Evolutionary conservation across 441 rosid species (phyloP), one percentile per base, ranked within the genome.

Genomic region (California macrophylla): DNA sequence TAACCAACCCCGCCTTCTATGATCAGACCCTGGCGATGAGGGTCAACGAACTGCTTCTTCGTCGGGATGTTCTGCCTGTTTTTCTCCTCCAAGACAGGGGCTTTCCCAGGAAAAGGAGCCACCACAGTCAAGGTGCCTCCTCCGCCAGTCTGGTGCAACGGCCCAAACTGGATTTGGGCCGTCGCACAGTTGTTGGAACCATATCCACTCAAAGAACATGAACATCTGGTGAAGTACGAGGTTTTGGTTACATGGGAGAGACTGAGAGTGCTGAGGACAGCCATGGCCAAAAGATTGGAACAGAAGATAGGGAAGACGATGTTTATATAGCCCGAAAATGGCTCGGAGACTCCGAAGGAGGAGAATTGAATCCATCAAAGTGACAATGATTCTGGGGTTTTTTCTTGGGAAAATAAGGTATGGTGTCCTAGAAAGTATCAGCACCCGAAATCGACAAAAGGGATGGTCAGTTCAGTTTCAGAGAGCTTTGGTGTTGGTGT

Each of bases 41-140:
- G 81, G 60, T 89, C 92, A 13, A 87, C 85, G 2, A 71, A 76
- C 81, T 82, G 85, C 80, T 84, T 89, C 79, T 79, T 69, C 20
- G 83, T 87, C 0, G 92, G 90, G n/a, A 87, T 87, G 47, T 82
- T 87, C 63, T 84, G 95, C 1, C 92, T 76, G 50, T 60, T 64
- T 50, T 62, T 70, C 77, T 83, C 79, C 67, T 74, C 66, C 3
- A 65, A 25, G 54, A 71, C 36, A 67, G 50, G 61, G n/a, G 72
- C 71, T 40, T 81, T 85, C 50, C 70, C 76, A 16, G 62, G 36
- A 61, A 72, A 65, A 0, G 82, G 74, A 56, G 78, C 71, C 30
- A 72, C 36, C 2, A 75, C 63, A 30, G 69, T 38, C 6, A 78
- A 38, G 3, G 81, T 77, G 30, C 80, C 76, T 15, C 45, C 80